Evolutionary conservation across 108 stramenopile genomes (phyloP), one percentile per base, ranked within the genome.

Genomic region (Cyclotella kingstonii): DNA sequence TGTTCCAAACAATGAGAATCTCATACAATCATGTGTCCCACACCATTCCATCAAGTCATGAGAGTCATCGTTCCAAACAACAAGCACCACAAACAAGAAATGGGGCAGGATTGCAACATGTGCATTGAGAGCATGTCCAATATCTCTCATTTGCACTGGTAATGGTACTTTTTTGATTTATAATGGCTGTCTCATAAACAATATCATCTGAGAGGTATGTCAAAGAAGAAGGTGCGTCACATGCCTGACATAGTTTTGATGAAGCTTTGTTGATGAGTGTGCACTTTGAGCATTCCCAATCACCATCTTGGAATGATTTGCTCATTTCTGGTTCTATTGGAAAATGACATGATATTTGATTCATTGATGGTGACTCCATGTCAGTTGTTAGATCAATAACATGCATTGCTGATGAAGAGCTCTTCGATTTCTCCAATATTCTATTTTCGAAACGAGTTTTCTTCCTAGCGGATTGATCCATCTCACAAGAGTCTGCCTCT

Each of bases 91-190:
- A 77, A 18, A 63, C 70, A 19, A 71, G 31, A 6, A 45, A 23
- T 6, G 33, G 30, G 5, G 70, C 29, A 38, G 46, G 45, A 31
- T 77, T 77, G 5, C 44, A 9, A 49, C 66, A 60, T 14, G 76
- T 77, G 28, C 76, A 77, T 44, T 41, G 43, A 14, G 49, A 22
- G 33, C 76, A 73, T 26, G 56, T 40, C 71, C 71, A 73, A 23
- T 26, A 43, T 36, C 4, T 10, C 27, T 31, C 27, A 25, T 11
- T 1, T 41, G 1, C 30, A 15, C 8, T n/a, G 18, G 15, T 3
- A 25, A 9, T 0, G 2, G 26, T 14, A 5, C 23, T 47, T 8
- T 5, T 48, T 43, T 15, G 23, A 29, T n/a, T 33, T 19, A 28
- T 29, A 33, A 14, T 43, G 29, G 27, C 28, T 44, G 56, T 14